phyloP scores from a whole-genome alignment of 768 basidiomycete genomes.

The Melanogaster broomeanus region DNA sequence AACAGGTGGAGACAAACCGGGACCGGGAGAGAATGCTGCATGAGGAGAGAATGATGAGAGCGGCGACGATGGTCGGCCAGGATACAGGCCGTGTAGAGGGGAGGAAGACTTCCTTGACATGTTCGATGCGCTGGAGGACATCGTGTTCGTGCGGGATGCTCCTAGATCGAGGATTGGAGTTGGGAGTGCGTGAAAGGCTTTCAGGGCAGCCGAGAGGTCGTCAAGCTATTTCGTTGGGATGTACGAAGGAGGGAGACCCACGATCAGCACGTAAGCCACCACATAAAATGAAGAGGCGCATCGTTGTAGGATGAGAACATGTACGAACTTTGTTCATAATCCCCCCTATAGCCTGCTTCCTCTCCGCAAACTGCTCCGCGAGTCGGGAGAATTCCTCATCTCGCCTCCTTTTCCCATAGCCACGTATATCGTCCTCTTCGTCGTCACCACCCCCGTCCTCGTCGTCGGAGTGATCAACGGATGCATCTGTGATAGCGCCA shows the following conservation, averaged over 20 bases:
- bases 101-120: conserved; percentile 19
- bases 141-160: conserved; percentile 31
- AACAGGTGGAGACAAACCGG: conserved; percentile 13
- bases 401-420: conserved; percentile 52
- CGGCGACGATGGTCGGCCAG: conserved; percentile 1
- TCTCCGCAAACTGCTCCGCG: conserved; percentile 66
- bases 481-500: conserved; percentile 21
- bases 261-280: background rate
- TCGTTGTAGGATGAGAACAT: too few species aligned
- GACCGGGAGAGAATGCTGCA: background rate
- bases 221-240: conserved; percentile 23
- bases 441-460: conserved; percentile 37
- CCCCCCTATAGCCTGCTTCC: conserved; percentile 65
- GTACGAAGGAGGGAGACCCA: too few species aligned
- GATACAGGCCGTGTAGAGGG: conserved; percentile 3
- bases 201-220: conserved; percentile 35
- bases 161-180: conserved; percentile 40
- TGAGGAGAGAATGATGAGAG: conserved; percentile 4
- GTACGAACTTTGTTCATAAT: conserved; percentile 71
- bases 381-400: conserved; percentile 71
- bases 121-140: conserved; percentile 27
- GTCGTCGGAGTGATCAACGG: conserved; percentile 33
- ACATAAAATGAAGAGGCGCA: background rate
- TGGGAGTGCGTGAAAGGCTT: conserved; percentile 45
- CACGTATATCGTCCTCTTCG: conserved; percentile 48